Percentiles rank a stretch among this genome's conserved stretches.
These are phyloP conservation scores for Lactarius psammicola DNA, from an alignment of 768 basidiomycete genomes.

Conservation along the genomic window DNA sequence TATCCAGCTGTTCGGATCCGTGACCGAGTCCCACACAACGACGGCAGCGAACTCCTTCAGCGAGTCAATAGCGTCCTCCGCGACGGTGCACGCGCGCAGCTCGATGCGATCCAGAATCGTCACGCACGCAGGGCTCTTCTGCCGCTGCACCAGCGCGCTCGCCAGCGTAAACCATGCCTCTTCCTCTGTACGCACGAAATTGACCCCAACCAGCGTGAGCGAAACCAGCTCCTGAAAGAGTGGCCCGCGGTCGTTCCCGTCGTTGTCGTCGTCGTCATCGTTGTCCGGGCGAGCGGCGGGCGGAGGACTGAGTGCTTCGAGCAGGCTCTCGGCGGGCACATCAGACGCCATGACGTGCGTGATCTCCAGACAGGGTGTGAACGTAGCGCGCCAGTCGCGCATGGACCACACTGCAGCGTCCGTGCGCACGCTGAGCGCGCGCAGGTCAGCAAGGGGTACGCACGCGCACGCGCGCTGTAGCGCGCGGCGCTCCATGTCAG, in stretches of 20 bases:
- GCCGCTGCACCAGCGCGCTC: conserved; percentile 11
- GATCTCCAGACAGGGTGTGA: conserved; percentile 12
- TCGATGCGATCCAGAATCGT: conserved; percentile 23
- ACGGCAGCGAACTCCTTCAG: conserved; percentile 17
- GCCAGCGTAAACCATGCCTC: conserved; percentile 7
- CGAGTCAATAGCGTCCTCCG: conserved; percentile 2
- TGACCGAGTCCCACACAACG: conserved; percentile 22
- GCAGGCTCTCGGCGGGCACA: conserved; percentile 11
- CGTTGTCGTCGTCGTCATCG: background rate
- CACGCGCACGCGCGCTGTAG: conserved; percentile 8
- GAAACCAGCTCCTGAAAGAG: conserved; percentile 18
- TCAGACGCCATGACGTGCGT: conserved; percentile 17
- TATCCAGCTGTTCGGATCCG: conserved; percentile 17
- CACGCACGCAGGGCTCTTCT: conserved; percentile 17
- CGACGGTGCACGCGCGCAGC: conserved; percentile 19
- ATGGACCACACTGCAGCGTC: conserved; percentile 9
- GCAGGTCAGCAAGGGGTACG: conserved; percentile 17
- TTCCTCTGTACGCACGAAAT: conserved; percentile 17
- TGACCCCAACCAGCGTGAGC: conserved; percentile 12
- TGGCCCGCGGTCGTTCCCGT: background rate
- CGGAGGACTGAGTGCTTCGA: too few species aligned
- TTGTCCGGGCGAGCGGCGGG: too few species aligned
- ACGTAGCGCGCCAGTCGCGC: conserved; percentile 14
- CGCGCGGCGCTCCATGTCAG: conserved; percentile 11
- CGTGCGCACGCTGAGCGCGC: conserved; percentile 14